A percentile compares a stretch with the other conserved stretches of the same genome.
phyloP scores from a whole-genome alignment of 164 flowering plant species.

The Dillenia turbinata region DNA sequence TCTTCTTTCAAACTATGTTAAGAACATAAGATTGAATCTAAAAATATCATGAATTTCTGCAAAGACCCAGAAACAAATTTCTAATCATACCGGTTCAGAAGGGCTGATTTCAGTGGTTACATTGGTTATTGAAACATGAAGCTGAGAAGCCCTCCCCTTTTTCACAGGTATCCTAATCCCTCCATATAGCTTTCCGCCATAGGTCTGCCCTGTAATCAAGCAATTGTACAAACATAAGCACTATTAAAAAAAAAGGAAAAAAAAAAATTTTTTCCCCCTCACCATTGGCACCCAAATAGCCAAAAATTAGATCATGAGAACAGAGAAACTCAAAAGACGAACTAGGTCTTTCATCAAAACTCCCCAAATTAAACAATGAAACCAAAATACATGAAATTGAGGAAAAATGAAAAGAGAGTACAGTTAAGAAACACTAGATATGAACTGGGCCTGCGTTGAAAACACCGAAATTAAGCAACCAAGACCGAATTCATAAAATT shows the following conservation, averaged over 20 bases:
- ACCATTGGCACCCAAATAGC: neutral
- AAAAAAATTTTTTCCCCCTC: neutral
- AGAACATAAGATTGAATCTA: too few relatives aligned
- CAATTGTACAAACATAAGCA: constrained; percentile 1
- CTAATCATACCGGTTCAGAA: constrained; percentile 42
- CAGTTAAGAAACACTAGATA: neutral
- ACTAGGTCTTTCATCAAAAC: too few relatives aligned
- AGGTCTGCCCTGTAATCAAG: constrained; percentile 35
- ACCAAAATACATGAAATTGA: too few relatives aligned
- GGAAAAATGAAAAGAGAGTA: neutral
- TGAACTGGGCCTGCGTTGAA: neutral
- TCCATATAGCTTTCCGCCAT: constrained; percentile 46
- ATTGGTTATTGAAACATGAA: constrained; percentile 43
- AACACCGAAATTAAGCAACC: neutral
- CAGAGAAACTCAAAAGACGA: too few relatives aligned
- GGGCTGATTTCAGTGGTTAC: constrained; percentile 76
- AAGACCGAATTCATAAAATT: neutral
- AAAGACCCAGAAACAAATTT: neutral
- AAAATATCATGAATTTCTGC: too few relatives aligned
- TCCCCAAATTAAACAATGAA: too few relatives aligned
- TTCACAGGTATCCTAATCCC: constrained; percentile 38
- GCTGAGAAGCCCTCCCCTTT: constrained; percentile 52
- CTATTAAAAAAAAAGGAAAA: neutral
- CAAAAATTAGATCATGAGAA: too few relatives aligned
- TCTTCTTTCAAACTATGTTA: too few relatives aligned